These are phyloP conservation scores for Sabuloglossum arenarium DNA, from an alignment of 495 filamentous ascomycete genomes.

Conservation along the genomic window DNA sequence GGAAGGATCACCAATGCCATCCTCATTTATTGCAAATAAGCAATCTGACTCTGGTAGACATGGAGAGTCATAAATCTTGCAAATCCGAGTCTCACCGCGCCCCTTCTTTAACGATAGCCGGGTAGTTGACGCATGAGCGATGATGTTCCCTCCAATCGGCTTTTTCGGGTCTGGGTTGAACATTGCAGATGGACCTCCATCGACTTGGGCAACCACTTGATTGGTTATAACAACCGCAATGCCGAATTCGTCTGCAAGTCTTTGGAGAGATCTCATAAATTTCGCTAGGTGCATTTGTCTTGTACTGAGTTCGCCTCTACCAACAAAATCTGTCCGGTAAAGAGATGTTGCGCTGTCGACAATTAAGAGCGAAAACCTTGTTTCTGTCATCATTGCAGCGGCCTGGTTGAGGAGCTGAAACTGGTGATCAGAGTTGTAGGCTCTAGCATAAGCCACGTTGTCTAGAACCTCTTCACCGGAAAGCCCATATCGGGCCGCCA, in stretches of 20 bases:
- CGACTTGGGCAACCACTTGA: constrained; percentile 94
- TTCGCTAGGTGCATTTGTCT: constrained; percentile 89
- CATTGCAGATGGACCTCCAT: constrained; percentile 88
- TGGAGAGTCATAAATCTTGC: constrained; percentile 97
- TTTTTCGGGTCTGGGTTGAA: constrained; percentile 99
- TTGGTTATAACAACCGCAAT: constrained; percentile 98
- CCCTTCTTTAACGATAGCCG: constrained; percentile 84
- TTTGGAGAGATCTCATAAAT: constrained; percentile 86
- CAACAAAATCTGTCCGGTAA: constrained; percentile 89
- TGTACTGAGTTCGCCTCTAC: constrained; percentile 76
- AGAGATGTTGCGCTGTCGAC: constrained; percentile 90
- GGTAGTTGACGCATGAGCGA: constrained; percentile 91
- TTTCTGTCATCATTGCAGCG: constrained; percentile 97
- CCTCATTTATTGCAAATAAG: constrained; percentile 89
- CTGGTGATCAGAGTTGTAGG: constrained; percentile 97
- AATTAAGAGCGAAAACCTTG: constrained; percentile 82
- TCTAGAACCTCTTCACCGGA: constrained; percentile 94
- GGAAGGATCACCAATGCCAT: constrained; percentile 87
- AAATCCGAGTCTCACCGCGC: constrained; percentile 81
- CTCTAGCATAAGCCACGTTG: constrained; percentile 92
- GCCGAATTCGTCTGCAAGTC: constrained; percentile 91
- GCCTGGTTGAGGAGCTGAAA: constrained; percentile 86
- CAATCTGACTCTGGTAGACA: constrained; percentile 93
- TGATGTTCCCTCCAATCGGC: constrained; percentile 96
- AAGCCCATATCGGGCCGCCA: constrained; percentile 83